Evolutionary conservation across 2,329 filamentous ascomycete genomes (phyloP).

Genomic region (Ceratocystis huliohia): DNA sequence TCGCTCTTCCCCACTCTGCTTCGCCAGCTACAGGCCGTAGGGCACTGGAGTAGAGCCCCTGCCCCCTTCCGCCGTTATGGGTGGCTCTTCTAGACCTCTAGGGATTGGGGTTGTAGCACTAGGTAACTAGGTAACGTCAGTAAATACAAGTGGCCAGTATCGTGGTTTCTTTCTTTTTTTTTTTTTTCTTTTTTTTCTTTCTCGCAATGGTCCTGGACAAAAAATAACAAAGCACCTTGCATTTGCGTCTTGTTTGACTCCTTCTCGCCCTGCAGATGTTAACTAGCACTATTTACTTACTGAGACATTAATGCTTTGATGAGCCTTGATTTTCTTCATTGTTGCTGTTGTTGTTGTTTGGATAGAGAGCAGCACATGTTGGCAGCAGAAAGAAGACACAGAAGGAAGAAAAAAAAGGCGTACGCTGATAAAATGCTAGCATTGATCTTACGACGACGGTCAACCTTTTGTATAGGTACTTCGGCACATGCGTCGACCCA

Average conservation of each 20-base stretch:
- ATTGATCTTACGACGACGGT: neutral
- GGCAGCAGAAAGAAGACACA: neutral
- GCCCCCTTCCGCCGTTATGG: neutral
- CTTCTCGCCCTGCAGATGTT: neutral
- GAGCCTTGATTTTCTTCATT: slow-evolving; percentile 1
- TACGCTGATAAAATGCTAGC: neutral
- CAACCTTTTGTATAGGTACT: slow-evolving; percentile 5
- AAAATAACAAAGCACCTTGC: slow-evolving; percentile 2
- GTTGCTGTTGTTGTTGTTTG: neutral
- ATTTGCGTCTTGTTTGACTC: neutral
- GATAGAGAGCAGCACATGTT: neutral
- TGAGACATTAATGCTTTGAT: neutral
- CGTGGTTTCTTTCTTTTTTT: neutral
- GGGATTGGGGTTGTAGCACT: neutral
- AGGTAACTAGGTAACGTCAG: neutral
- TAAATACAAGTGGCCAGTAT: neutral
- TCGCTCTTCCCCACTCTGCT: neutral
- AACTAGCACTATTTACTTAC: neutral
- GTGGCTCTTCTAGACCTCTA: neutral
- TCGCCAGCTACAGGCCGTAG: neutral
- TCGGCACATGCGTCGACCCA: neutral
- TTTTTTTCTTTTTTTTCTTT: neutral
- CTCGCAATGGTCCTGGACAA: neutral
- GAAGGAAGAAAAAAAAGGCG: neutral
- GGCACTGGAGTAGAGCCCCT: neutral